phyloP scores from a whole-genome alignment of 345 rosid species.

The Rhodamnia argentea region DNA sequence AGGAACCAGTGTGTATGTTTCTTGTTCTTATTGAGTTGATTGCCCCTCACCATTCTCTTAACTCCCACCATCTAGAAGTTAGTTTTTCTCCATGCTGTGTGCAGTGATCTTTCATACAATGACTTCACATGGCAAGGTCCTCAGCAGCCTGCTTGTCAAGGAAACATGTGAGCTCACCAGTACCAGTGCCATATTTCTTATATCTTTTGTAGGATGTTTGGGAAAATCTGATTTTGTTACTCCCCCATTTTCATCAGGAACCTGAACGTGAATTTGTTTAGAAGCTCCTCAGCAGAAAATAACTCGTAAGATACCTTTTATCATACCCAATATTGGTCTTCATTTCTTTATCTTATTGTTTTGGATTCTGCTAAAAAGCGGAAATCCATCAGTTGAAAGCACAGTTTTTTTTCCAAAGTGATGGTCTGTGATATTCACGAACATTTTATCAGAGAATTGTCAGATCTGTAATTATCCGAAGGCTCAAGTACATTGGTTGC shows the following conservation, averaged over 20 bases:
- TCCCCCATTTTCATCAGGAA: conserved; percentile 14
- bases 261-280: conserved; percentile 25
- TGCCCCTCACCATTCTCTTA: not conserved
- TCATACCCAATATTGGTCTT: not conserved
- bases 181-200: not conserved
- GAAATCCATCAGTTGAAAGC: not conserved
- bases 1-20: conserved; percentile 24
- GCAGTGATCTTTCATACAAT: conserved; percentile 52
- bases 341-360: not conserved
- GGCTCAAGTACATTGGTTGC: not conserved
- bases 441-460: not conserved
- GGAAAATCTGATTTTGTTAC: not conserved
- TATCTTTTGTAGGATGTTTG: not conserved
- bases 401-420: not conserved
- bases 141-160: conserved; percentile 19
- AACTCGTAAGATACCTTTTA: conserved; percentile 15
- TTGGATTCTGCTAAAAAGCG: not conserved
- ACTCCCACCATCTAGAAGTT: not conserved
- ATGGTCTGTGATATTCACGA: not conserved
- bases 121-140: conserved; percentile 25
- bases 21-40: not conserved
- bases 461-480: not conserved
- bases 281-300: conserved; percentile 19
- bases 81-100: not conserved
- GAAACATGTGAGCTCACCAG: conserved; percentile 18